Evolutionary conservation across 192 early-diverging fungal genomes (phyloP).

Genomic region (Mortierella hygrophila): DNA sequence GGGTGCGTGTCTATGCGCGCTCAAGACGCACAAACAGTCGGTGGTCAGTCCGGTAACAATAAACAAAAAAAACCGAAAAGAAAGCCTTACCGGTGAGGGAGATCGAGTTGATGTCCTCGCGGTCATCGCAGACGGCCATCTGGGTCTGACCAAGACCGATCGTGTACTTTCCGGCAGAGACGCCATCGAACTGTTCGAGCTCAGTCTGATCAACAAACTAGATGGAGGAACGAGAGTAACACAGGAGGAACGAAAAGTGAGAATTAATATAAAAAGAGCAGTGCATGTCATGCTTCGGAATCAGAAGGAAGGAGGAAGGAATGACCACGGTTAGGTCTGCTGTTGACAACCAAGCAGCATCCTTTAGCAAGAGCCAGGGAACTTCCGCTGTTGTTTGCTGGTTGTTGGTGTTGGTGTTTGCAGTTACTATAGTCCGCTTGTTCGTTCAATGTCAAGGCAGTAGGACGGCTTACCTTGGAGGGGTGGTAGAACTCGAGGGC

Average conservation of each 20-base stretch:
- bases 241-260: not conserved
- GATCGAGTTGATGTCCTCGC: slow-evolving; percentile 95
- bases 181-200: slow-evolving; percentile 91
- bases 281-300: not conserved
- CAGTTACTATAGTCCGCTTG: not conserved
- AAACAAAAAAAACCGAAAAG: not conserved
- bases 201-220: slow-evolving; percentile 74
- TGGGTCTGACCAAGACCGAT: slow-evolving; percentile 96
- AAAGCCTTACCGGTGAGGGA: slow-evolving; percentile 79
- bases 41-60: not conserved
- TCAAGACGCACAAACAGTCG: no score
- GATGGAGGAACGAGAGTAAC: not conserved
- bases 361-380: not conserved
- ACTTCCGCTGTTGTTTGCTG: no score
- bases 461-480: slow-evolving; percentile 28
- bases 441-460: no score
- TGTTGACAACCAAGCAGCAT: no score
- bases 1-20: no score
- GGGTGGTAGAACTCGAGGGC: slow-evolving; percentile 81
- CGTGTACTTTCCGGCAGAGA: slow-evolving; percentile 97
- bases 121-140: slow-evolving; percentile 97
- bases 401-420: no score
- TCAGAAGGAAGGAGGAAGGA: not conserved
- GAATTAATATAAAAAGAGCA: not conserved
- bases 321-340: no score